These are phyloP conservation scores for Dothideomycetidae sp. DNA, from an alignment of 2,329 filamentous ascomycete species.

Conservation along the genomic window DNA sequence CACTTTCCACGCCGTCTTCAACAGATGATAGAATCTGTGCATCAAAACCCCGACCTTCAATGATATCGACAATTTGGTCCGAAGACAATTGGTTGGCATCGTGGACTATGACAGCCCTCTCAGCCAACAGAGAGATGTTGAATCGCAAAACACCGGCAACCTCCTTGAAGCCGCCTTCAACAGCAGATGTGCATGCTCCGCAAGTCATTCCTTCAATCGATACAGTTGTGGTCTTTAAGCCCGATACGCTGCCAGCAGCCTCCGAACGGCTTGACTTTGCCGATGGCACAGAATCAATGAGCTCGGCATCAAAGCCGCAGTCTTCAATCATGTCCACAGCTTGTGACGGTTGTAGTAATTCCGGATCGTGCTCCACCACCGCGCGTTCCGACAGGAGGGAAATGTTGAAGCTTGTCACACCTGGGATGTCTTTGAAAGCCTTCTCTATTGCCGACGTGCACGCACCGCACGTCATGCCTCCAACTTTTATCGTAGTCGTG, in stretches of 20 bases:
- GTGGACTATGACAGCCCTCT: conserved; percentile 78
- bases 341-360: conserved; percentile 55
- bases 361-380: conserved; percentile 79
- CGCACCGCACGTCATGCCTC: conserved; percentile 77
- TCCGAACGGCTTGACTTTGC: conserved; percentile 23
- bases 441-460: conserved; percentile 93
- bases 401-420: conserved; percentile 75
- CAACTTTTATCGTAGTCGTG: conserved; percentile 79
- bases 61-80: conserved; percentile 63
- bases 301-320: conserved; percentile 75
- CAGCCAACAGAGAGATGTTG: conserved; percentile 87
- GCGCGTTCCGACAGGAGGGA: conserved; percentile 91
- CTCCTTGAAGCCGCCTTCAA: conserved; percentile 67
- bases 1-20: conserved; percentile 44
- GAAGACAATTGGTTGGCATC: conserved; percentile 56
- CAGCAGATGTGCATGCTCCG: conserved; percentile 84
- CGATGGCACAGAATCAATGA: conserved; percentile 50
- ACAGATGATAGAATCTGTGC: conserved; percentile 63
- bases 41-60: conserved; percentile 84
- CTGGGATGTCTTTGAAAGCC: conserved; percentile 69
- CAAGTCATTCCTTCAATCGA: conserved; percentile 96
- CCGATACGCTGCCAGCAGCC: conserved; percentile 18
- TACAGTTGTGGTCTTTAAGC: conserved; percentile 58
- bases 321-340: conserved; percentile 82
- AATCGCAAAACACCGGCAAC: conserved; percentile 71